A percentile compares a stretch with the other conserved stretches of the same genome.
Evolutionary conservation across 73 alveolate genomes (phyloP).

Genomic region (Stentor roeselii): DNA sequence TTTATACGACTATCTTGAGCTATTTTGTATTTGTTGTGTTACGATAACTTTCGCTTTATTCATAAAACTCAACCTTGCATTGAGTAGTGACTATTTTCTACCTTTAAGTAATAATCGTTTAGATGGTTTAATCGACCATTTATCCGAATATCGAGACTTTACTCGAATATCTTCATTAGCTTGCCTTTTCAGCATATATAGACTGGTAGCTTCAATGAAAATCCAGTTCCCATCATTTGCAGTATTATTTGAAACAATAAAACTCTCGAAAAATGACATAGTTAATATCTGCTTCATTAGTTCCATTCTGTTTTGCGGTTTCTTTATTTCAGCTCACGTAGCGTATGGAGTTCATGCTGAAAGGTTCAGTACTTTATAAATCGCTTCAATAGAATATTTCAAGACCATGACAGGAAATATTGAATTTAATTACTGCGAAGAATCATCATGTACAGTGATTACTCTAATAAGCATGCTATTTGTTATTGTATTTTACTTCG

Average conservation of each 20-base stretch:
- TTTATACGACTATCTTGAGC: conserved; percentile 33
- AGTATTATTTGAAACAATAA: conserved; percentile 61
- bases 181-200: conserved; percentile 42
- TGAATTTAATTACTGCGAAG: no score
- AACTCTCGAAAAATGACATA: conserved; percentile 49
- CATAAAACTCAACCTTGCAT: not conserved
- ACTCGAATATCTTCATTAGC: conserved; percentile 37
- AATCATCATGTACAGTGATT: no score
- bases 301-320: no score
- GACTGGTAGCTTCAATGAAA: conserved; percentile 44
- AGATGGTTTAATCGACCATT: not conserved
- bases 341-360: no score
- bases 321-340: no score
- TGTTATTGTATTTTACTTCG: conserved; percentile 36
- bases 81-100: not conserved
- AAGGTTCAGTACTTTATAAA: no score
- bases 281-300: conserved; percentile 20
- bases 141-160: conserved; percentile 27
- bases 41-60: conserved; percentile 25
- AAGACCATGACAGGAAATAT: no score
- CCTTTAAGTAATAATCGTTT: conserved; percentile 43
- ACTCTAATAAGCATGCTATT: conserved; percentile 25
- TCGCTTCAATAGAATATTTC: no score
- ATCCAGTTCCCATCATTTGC: conserved; percentile 71
- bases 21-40: conserved; percentile 30